A percentile compares a stretch with the other conserved stretches of the same genome.
Conservation (phyloP, 176 grass and related monocot species). For the Olyra latifolia region DNA sequence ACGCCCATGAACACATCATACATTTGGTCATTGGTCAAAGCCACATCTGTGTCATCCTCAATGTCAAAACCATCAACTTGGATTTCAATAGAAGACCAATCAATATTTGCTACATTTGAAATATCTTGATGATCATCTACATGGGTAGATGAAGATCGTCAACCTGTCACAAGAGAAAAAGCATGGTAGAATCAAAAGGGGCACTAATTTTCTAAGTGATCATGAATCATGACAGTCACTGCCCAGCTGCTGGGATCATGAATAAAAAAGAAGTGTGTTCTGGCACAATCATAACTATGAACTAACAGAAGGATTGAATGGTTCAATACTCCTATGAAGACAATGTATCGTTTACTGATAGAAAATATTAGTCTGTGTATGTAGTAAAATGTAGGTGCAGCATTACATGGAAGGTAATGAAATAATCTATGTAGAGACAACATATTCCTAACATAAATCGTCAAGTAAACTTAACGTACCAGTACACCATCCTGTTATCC, state of each 20-base stretch:
- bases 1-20: no score
- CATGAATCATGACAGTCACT: slow-evolving; percentile 30
- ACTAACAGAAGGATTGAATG: slow-evolving; percentile 4
- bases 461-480: neutral
- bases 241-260: slow-evolving; percentile 30
- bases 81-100: no score
- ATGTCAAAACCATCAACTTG: no score
- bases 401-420: neutral
- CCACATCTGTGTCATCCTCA: no score
- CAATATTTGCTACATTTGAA: no score
- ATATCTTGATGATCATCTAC: no score
- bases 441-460: neutral
- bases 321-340: neutral
- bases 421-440: neutral
- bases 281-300: slow-evolving; percentile 3
- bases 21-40: no score
- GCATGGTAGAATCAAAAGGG: neutral
- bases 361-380: neutral
- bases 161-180: slow-evolving; percentile 7
- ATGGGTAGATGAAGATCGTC: no score
- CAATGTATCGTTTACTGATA: neutral
- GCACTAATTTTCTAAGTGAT: slow-evolving; percentile 13
- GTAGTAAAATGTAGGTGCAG: neutral
- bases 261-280: slow-evolving; percentile 22
- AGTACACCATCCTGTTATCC: neutral